Evolutionary conservation across 371 early-diverging fungal genomes (phyloP).

Genomic region (Mucor indicus): DNA sequence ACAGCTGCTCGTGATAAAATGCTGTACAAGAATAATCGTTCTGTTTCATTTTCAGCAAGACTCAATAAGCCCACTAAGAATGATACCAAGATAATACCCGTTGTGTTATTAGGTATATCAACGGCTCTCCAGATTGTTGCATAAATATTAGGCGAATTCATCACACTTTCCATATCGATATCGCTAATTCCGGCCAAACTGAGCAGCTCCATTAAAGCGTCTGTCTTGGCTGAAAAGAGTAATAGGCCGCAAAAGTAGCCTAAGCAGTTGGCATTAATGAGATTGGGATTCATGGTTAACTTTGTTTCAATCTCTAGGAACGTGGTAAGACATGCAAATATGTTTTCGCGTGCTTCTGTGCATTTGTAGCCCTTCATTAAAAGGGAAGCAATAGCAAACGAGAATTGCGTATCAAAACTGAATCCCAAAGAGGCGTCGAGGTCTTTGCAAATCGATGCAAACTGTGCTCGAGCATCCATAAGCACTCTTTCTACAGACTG

Average conservation of each 20-base stretch:
- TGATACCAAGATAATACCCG: conserved; percentile 56
- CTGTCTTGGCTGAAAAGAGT: conserved; percentile 46
- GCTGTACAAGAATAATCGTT: conserved; percentile 63
- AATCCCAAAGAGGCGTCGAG: conserved; percentile 58
- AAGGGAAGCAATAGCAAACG: conserved; percentile 66
- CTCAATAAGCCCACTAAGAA: conserved; percentile 65
- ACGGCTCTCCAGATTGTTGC: conserved; percentile 16
- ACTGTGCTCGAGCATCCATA: conserved; percentile 52
- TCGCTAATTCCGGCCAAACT: conserved; percentile 42
- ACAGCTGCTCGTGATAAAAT: conserved; percentile 58
- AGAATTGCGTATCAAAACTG: conserved; percentile 65
- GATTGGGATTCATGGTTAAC: conserved; percentile 11
- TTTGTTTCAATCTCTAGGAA: conserved; percentile 70
- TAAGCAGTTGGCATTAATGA: conserved; percentile 22
- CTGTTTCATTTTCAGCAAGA: conserved; percentile 59
- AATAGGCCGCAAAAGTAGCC: conserved; percentile 47
- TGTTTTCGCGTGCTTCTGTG: conserved; percentile 51
- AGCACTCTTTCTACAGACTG: conserved; percentile 50
- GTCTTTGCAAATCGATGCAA: conserved; percentile 41
- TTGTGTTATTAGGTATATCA: conserved; percentile 49
- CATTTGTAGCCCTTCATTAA: conserved; percentile 59
- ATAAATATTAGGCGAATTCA: background rate
- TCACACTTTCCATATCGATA: conserved; percentile 3
- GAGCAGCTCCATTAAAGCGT: conserved; percentile 41
- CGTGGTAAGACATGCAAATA: conserved; percentile 62